phyloP scores from a whole-genome alignment of 345 rosid genomes.

The Pugionium cornutum region DNA sequence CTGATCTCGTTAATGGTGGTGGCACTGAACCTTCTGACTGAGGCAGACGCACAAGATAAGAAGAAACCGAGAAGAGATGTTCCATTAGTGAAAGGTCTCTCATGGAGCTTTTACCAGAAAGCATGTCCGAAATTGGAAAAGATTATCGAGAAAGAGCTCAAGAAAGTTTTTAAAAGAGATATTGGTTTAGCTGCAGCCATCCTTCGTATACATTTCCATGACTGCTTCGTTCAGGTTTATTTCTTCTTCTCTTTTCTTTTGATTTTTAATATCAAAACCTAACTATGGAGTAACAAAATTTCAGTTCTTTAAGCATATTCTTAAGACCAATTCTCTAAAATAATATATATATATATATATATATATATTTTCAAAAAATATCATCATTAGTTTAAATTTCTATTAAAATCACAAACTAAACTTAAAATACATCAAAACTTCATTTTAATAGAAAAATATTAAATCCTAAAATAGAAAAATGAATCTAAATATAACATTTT shows the following conservation, averaged over 20 bases:
- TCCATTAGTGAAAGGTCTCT: slow-evolving; percentile 58
- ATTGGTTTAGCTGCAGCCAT: slow-evolving; percentile 91
- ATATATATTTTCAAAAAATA: too few species aligned
- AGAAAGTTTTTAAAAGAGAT: slow-evolving; percentile 63
- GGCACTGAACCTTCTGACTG: slow-evolving; percentile 26
- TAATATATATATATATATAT: too few species aligned
- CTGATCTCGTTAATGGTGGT: slow-evolving; percentile 35
- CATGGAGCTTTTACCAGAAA: slow-evolving; percentile 63
- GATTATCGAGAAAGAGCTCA: slow-evolving; percentile 54
- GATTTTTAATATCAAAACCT: background rate
- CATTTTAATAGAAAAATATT: too few species aligned
- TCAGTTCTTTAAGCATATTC: background rate
- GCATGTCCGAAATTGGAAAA: slow-evolving; percentile 70
- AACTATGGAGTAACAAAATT: background rate
- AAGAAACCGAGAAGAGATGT: slow-evolving; percentile 30
- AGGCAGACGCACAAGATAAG: slow-evolving; percentile 28
- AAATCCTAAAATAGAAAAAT: too few species aligned
- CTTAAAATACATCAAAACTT: too few species aligned
- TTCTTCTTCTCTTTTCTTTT: background rate
- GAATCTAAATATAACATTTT: too few species aligned
- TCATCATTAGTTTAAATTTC: too few species aligned
- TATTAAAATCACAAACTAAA: too few species aligned
- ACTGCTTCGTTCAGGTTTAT: slow-evolving; percentile 86
- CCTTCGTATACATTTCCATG: slow-evolving; percentile 90
- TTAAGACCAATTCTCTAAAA: too few species aligned